Evolutionary conservation across 179 eudicot species (phyloP), one percentile per base, ranked within the genome.

Genomic region (Vitellaria paradoxa): DNA sequence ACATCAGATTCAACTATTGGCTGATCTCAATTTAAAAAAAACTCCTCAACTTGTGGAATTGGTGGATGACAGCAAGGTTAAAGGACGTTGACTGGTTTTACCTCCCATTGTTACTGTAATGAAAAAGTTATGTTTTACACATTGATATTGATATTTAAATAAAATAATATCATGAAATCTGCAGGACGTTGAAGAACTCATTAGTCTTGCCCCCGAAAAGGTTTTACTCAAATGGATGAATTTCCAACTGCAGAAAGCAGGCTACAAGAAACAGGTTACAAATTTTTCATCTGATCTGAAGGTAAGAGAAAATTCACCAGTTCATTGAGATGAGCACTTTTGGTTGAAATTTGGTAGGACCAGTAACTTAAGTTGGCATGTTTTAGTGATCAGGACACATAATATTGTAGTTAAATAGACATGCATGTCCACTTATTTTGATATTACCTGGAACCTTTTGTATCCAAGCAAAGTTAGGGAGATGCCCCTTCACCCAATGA

Each of bases 121-220:
- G 30, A 52, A 70, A 70, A 52, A 70, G 42, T 11, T n/a, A 46
- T 18, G 12, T 8, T 45, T 15, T 68, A n/a, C 55, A 68, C 26
- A 18, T 68, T 46, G 3, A 45, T 68, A n/a, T 68, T 68, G 45
- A 42, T 42, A n/a, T 42, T 8, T 68, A 24, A 68, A 42, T 14
- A 2, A 42, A 13, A 14, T 45, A 6, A 17, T 10, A 52, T 18
- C 10, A 30, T 45, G 46, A 53, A 7, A 21, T 17, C 65, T 81
- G 69, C 84, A 92, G 97, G 97, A 91, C 78, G 95, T 92, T 53
- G 97, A 91, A 77, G 97, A 92, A 81, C 93, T 92, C 75, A 84
- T 88, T 83, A 79, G 83, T 70, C 84, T 92, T 80, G 47, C 97
- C 52, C 97, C 97, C 26, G 97, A 92, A 71, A 92, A 92, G 79